Evolutionary conservation across 2,329 filamentous ascomycete genomes (phyloP), one percentile per base, ranked within the genome.

Genomic region (Tolypocladium ophioglossoides): DNA sequence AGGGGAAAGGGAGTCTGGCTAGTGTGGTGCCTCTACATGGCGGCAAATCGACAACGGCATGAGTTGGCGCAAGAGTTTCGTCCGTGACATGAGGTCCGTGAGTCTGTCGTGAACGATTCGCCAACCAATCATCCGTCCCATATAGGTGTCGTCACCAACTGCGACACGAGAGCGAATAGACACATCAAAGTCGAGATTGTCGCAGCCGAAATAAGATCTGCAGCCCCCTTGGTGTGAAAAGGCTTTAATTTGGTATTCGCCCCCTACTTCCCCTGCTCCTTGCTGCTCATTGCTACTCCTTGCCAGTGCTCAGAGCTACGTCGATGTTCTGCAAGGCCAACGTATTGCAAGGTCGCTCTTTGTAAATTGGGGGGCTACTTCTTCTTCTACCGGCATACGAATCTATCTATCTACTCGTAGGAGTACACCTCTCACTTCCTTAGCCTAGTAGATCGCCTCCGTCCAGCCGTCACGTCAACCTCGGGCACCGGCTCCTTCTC

Each of bases 381-480:
- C 6, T 27, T 2, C 7, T 9, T n/a, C 14, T 30, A 30, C 24
- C n/a, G 9, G 14, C n/a, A 47, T n/a, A 3, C 30, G 18, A 47
- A 32, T 2, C 2, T 11, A 2, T 4, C 3, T 6, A 2, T 9
- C 14, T 41, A 22, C 11, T 5, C 22, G 12, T 4, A 46, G 20
- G 6, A 46, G 2, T 16, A 16, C 22, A 3, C 20, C 30, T 40
- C 4, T 56, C 52, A 62, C 32, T 60, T 65, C 52, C 59, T 62
- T 34, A 68, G 51, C 20, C 64, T 57, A 24, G 62, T 56, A 1
- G 69, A 72, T 34, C 69, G 64, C 55, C 51, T 52, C 63, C 59
- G 57, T 64, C 55, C 51, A 32, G 38, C 30, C 27, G 48, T 37
- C 8, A 44, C 16, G 9, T 51, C 46, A 24, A 39, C 11, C 40